These are phyloP conservation scores for Sporothrix pseudoabietina DNA, from an alignment of 2,329 filamentous ascomycete species.

Conservation along the genomic window DNA sequence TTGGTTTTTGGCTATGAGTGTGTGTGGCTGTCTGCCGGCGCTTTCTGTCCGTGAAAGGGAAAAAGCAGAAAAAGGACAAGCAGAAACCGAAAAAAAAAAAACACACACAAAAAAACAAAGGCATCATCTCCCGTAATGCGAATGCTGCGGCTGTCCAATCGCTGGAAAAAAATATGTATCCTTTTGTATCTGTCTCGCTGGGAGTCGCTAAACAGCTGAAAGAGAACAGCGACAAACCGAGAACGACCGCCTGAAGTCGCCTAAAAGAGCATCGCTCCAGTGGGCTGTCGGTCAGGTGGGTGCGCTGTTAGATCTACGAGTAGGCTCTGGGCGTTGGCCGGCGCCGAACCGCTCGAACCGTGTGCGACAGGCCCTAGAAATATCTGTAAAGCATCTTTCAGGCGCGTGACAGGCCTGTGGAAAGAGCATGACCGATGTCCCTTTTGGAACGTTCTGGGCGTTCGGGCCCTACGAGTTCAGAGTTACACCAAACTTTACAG, in stretches of 20 bases:
- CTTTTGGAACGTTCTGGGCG: background rate
- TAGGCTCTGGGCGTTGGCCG: background rate
- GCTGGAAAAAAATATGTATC: background rate
- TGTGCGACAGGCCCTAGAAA: background rate
- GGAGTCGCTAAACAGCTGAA: background rate
- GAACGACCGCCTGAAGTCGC: background rate
- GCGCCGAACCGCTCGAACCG: background rate
- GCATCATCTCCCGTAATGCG: background rate
- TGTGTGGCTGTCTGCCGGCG: no score
- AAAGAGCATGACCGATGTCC: background rate
- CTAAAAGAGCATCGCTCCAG: conserved; percentile 12
- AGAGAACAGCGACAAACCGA: background rate
- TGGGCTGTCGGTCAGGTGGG: background rate
- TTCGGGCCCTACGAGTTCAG: background rate
- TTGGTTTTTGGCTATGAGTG: background rate
- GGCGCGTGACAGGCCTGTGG: background rate
- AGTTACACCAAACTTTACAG: background rate
- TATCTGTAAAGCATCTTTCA: background rate
- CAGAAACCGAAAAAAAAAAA: no score
- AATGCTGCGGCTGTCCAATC: conserved; percentile 2
- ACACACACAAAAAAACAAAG: background rate
- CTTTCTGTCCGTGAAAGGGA: no score
- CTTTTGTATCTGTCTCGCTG: background rate
- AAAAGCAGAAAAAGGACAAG: no score
- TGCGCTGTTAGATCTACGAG: background rate